Evolutionary conservation across 805 yeast species (phyloP).

Genomic region (Nakazawaea pomicola): DNA sequence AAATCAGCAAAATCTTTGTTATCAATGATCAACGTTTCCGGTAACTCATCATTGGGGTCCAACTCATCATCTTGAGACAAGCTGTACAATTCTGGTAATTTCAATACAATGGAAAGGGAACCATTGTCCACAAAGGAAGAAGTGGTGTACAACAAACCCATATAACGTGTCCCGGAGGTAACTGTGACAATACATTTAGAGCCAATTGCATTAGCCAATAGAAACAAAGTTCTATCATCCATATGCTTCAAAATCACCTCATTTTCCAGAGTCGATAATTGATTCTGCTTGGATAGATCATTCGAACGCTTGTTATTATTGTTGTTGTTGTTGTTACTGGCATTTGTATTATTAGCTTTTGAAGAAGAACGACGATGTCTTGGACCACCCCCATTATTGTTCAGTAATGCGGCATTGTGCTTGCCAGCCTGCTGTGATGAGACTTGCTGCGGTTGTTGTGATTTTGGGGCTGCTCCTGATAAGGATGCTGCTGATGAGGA

Average conservation of each 20-base stretch:
- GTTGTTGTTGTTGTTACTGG: conserved; percentile 2
- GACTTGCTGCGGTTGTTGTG: background rate
- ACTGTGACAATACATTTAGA: conserved; percentile 52
- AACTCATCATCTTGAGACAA: conserved; percentile 28
- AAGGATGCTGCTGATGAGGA: no score
- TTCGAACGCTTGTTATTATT: conserved; percentile 9
- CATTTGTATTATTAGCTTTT: conserved; percentile 11
- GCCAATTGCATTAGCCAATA: conserved; percentile 59
- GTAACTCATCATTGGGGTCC: conserved; percentile 32
- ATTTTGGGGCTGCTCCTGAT: background rate
- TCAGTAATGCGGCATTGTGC: no score
- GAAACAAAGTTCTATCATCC: conserved; percentile 51
- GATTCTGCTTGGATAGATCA: conserved; percentile 19
- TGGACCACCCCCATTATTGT: background rate
- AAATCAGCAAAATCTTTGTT: conserved; percentile 49
- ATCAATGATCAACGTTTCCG: conserved; percentile 39
- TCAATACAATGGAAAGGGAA: conserved; percentile 49
- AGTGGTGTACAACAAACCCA: conserved; percentile 54
- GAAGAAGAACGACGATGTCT: conserved; percentile 12
- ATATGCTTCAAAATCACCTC: conserved; percentile 27
- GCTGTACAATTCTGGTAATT: conserved; percentile 40
- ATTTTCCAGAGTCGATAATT: conserved; percentile 23
- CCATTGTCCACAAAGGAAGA: conserved; percentile 31
- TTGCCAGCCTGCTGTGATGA: background rate
- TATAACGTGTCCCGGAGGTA: conserved; percentile 52